Evolutionary conservation across 2,329 filamentous ascomycete species (phyloP).

Genomic region (Cryoendolithus antarcticus): DNA sequence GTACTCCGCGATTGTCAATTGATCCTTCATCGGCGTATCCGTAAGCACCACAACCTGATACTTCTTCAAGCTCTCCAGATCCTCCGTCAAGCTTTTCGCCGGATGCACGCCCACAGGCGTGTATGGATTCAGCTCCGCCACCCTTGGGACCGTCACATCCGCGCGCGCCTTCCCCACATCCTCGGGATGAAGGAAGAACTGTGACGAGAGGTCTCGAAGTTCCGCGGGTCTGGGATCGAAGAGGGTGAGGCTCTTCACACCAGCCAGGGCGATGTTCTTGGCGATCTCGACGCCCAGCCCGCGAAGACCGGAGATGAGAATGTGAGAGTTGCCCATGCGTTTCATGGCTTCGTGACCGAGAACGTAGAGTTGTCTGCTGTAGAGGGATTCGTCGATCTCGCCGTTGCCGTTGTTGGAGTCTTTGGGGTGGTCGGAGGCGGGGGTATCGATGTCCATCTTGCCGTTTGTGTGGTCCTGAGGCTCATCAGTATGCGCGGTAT

Average conservation of each 20-base stretch:
- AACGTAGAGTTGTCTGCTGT: conserved; percentile 58
- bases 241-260: conserved; percentile 91
- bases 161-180: conserved; percentile 91
- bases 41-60: conserved; percentile 92
- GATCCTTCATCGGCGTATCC: conserved; percentile 64
- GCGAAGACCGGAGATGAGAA: conserved; percentile 83
- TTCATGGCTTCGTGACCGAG: conserved; percentile 84
- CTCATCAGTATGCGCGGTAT: background rate
- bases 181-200: conserved; percentile 83
- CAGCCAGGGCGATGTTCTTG: conserved; percentile 95
- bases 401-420: conserved; percentile 32
- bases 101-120: conserved; percentile 73
- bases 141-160: conserved; percentile 70
- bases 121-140: conserved; percentile 92
- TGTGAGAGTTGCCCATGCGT: conserved; percentile 92
- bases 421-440: conserved; percentile 48
- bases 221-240: conserved; percentile 77
- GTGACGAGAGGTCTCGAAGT: conserved; percentile 83
- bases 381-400: conserved; percentile 56
- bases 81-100: conserved; percentile 52
- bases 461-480: conserved; percentile 22
- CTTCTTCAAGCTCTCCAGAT: conserved; percentile 72
- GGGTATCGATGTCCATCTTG: conserved; percentile 51
- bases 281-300: conserved; percentile 95
- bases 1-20: conserved; percentile 78